These are phyloP conservation scores for Cucurbita maxima DNA, from an alignment of 306 rosid genomes.

Conservation along the genomic window DNA sequence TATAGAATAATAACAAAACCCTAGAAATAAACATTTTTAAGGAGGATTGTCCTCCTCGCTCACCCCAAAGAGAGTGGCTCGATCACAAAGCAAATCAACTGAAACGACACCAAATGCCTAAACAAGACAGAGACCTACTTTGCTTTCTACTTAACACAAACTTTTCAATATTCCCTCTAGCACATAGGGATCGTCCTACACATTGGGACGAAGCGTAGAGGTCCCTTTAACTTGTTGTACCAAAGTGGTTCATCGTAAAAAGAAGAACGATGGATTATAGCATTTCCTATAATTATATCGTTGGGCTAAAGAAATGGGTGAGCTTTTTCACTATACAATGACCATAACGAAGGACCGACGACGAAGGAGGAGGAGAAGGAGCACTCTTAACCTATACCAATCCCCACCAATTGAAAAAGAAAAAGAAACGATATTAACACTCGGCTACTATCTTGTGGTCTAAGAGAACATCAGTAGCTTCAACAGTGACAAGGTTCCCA, in stretches of 20 bases:
- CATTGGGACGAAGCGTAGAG: not conserved
- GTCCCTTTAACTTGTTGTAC: not conserved
- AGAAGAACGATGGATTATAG: not conserved
- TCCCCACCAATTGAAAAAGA: constrained; percentile 46
- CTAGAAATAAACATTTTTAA: no score
- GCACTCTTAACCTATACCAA: constrained; percentile 67
- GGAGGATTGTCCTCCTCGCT: not conserved
- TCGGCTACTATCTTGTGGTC: constrained; percentile 31
- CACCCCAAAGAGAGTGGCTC: not conserved
- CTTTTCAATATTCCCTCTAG: no score
- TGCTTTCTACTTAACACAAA: not conserved
- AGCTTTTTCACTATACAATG: not conserved
- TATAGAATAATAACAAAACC: not conserved
- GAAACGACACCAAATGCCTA: not conserved
- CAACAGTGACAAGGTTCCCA: not conserved
- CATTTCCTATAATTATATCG: not conserved
- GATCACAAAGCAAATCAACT: not conserved
- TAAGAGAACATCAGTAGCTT: constrained; percentile 25
- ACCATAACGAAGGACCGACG: not conserved
- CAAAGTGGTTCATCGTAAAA: not conserved
- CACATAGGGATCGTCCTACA: no score
- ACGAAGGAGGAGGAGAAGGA: not conserved
- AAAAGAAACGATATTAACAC: constrained; percentile 24
- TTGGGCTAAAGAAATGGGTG: not conserved
- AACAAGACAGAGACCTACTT: not conserved